Evolutionary conservation across 495 filamentous ascomycete genomes (phyloP).

Genomic region (Neurospora sp.): DNA sequence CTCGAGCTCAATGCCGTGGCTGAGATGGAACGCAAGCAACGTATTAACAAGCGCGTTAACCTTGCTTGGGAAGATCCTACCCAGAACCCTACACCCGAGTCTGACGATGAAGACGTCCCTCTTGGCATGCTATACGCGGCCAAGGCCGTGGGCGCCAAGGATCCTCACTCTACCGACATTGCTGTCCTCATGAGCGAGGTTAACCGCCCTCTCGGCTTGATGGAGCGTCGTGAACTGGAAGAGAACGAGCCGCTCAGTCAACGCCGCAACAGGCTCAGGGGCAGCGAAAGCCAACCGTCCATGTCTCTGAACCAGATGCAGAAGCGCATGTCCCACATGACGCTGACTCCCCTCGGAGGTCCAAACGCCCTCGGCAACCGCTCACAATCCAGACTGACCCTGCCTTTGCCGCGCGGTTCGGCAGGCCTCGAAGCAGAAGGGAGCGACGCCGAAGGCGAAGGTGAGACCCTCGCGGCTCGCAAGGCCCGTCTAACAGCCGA

Average conservation of each 20-base stretch:
- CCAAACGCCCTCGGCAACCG: constrained; percentile 6
- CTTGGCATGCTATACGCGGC: constrained; percentile 68
- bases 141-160: constrained; percentile 38
- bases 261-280: constrained; percentile 68
- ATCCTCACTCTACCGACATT: constrained; percentile 28
- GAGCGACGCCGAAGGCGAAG: constrained; percentile 48
- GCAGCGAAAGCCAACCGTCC: constrained; percentile 26
- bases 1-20: constrained; percentile 86
- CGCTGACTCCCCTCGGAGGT: constrained; percentile 15
- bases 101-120: constrained; percentile 65
- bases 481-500: constrained; percentile 55
- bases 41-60: constrained; percentile 63
- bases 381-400: constrained; percentile 16
- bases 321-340: constrained; percentile 34
- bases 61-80: constrained; percentile 80
- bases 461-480: constrained; percentile 71
- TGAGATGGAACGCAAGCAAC: constrained; percentile 67
- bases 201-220: constrained; percentile 67
- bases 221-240: constrained; percentile 77
- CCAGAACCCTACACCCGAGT: constrained; percentile 31
- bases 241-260: constrained; percentile 82
- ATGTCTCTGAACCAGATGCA: constrained; percentile 15
- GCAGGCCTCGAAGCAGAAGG: constrained; percentile 7
- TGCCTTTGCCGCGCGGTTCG: constrained; percentile 10
- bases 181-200: constrained; percentile 40